Evolutionary conservation across 73 alveolate genomes (phyloP), one percentile per base, ranked within the genome.

Genomic region (Blepharisma stoltei): DNA sequence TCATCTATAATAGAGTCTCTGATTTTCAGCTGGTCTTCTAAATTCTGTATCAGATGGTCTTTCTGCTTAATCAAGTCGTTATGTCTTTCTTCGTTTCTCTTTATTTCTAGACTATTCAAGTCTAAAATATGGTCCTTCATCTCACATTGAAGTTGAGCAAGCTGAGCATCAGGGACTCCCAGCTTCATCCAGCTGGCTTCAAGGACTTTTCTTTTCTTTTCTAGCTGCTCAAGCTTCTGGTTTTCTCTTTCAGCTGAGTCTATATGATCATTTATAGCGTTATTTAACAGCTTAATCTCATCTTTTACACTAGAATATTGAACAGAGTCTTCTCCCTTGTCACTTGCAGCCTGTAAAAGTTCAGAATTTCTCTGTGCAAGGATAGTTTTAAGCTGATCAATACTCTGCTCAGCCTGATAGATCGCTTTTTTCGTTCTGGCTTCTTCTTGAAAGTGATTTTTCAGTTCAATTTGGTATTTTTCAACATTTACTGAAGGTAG

Each of bases 401-500:
- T 60, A 14, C 55, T 60, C 20, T 20, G 49, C 49, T 60, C 76
- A 1, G 52, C 49, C 21, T 60, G 55, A 20, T 60, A 27, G 4
- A 60, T 60, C 37, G n/a, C 21, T 4, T 37, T 60, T 11, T 27
- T n/a, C 0, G 76, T 11, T 60, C 21, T 60, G 0, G 41, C 55
- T 37, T 60, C 76, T 60, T 60, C 76, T 37, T 60, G 41, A 37
- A 60, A 60, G 4, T 60, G 76, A n/a, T n/a, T 60, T 11, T 60
- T 60, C 20, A 60, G 52, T 4, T 21, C 76, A 60, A 25, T 60
- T 25, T 11, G n/a, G n/a, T 25, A 37, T 27, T 60, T 60, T 25
- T 60, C 76, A 2, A 60, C 21, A 25, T 25, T 20, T 25, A 20
- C 52, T 60, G 76, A 60, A 11, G 76, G 41, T 11, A 25, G 14